phyloP scores from a whole-genome alignment of 805 yeast genomes.

The Kluyveromyces dobzhanskii region DNA sequence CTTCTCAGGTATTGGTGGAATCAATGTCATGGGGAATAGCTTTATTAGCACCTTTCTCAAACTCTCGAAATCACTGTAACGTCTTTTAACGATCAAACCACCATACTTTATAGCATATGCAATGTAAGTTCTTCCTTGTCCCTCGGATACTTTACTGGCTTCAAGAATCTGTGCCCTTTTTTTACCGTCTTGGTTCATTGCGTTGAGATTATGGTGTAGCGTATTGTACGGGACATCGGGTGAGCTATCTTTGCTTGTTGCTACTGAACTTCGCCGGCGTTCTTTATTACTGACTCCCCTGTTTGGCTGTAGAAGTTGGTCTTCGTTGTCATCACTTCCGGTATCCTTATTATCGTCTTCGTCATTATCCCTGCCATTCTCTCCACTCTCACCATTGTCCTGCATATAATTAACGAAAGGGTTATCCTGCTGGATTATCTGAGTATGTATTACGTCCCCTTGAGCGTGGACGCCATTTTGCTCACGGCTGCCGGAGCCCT shows the following conservation, averaged over 20 bases:
- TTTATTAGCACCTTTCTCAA: conserved; percentile 60
- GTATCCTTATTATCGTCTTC: neutral
- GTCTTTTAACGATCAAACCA: conserved; percentile 50
- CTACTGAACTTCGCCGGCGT: neutral
- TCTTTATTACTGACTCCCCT: neutral
- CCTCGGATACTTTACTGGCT: conserved; percentile 25
- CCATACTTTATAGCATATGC: conserved; percentile 67
- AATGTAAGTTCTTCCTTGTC: conserved; percentile 34
- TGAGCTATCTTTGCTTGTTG: conserved; percentile 3
- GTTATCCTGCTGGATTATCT: conserved; percentile 22
- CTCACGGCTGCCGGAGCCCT: neutral
- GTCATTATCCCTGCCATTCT: conserved; percentile 1
- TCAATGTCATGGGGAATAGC: conserved; percentile 69
- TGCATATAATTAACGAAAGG: conserved; percentile 16
- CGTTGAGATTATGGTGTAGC: neutral
- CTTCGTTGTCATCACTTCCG: conserved; percentile 1
- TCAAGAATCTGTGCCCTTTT: conserved; percentile 22
- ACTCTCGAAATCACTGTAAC: conserved; percentile 89
- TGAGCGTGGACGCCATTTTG: neutral
- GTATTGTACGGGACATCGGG: neutral
- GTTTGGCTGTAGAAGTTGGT: conserved; percentile 1
- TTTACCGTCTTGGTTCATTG: neutral
- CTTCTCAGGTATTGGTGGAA: conserved; percentile 94
- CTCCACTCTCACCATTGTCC: conserved; percentile 1
- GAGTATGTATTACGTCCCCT: conserved; percentile 18